phyloP scores from a whole-genome alignment of 2,329 filamentous ascomycete species.

The Mycosphaerella arachidis region DNA sequence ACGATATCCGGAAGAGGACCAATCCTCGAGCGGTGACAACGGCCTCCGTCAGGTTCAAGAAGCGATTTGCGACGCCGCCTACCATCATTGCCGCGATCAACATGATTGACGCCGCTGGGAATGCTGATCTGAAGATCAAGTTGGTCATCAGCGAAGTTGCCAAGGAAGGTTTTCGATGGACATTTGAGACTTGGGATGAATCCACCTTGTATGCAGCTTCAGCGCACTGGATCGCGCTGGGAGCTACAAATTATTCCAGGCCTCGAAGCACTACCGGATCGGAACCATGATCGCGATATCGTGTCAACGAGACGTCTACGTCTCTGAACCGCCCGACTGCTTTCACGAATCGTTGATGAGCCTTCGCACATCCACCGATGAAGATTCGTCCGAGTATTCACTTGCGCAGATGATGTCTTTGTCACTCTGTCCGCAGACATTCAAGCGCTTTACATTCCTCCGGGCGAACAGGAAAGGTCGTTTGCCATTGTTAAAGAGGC shows the following conservation, averaged over 20 bases:
- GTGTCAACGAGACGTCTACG: background rate
- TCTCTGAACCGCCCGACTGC: no score
- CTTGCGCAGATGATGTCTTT: background rate
- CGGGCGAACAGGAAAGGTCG: background rate
- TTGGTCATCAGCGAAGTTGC: constrained; percentile 22
- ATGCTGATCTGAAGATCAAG: constrained; percentile 25
- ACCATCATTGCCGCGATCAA: constrained; percentile 28
- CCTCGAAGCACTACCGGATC: background rate
- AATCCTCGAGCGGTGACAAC: constrained; percentile 13
- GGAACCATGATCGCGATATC: background rate
- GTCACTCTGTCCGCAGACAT: background rate
- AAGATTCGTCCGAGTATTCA: no score
- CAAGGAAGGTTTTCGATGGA: constrained; percentile 27
- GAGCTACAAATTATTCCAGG: background rate
- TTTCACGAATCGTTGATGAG: no score
- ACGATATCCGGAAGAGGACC: constrained; percentile 21
- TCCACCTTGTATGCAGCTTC: constrained; percentile 26
- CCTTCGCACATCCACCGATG: no score
- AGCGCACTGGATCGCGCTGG: constrained; percentile 25
- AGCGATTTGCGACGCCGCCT: constrained; percentile 20
- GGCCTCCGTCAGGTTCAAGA: constrained; percentile 21
- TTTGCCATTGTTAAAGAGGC: background rate
- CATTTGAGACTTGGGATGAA: constrained; percentile 21
- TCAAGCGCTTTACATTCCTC: background rate
- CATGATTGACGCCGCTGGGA: constrained; percentile 28